Evolutionary conservation across 129 eudicot species (phyloP), one percentile per base, ranked within the genome.

Genomic region (Pittosporum tobira): DNA sequence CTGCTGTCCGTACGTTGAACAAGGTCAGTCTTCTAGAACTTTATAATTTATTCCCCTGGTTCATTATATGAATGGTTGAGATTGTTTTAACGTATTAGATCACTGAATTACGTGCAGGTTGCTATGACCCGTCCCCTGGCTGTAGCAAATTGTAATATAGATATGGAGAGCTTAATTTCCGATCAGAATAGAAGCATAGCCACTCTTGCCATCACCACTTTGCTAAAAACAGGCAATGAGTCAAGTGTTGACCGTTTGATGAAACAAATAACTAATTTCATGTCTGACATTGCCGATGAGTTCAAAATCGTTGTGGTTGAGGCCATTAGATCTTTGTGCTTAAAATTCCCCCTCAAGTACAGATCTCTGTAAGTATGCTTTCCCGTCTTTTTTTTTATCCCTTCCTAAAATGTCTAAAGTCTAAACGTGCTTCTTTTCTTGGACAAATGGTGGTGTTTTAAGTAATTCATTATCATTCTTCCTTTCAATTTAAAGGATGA

Each of bases 101-200:
- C 8, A 38, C 38, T 60, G 27, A 38, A 19, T 59, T 55, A 6
- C 50, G 28, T 64, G 62, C 85, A 90, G 98, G 98, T 90, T 62
- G 98, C 98, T 16, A 90, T 90, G 95, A 78, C 82, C 49, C 98
- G 83, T 83, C 98, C 98, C 43, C 76, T 83, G 94, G 98, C 94
- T 34, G 95, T 90, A 44, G 83, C 98, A 26, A 90, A 77, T 74
- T 90, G 98, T 65, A 90, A 90, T 52, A 90, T 90, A 51, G 98
- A 90, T 72, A 90, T 90, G 98, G 98, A 90, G 74, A 83, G 98
- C 61, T 81, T 90, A 63, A 90, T 90, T 52, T 86, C 98, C 12
- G 98, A 90, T 63, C 98, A 90, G 71, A 90, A 90, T 57, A 76
- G 98, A 81, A 90, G 98, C 65, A 90, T 90, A 28, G 98, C 98